phyloP scores from a whole-genome alignment of 208 protist genomes.

The Acanthamoeba lenticulata region DNA sequence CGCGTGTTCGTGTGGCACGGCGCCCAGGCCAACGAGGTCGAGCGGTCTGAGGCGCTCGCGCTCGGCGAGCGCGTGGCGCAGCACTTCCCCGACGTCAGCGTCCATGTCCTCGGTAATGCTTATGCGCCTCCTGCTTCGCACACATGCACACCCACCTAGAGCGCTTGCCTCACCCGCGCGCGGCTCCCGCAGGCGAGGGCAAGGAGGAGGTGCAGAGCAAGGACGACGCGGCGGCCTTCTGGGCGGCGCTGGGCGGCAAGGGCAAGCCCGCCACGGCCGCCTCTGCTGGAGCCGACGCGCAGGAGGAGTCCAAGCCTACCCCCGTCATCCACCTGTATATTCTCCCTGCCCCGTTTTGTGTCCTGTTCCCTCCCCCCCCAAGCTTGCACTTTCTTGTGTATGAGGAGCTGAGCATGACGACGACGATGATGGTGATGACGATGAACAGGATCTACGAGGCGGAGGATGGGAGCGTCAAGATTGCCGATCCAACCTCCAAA shows the following conservation, averaged over 20 bases:
- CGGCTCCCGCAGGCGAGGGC: background rate
- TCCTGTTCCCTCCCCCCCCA: background rate
- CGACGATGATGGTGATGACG: background rate
- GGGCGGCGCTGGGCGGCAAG: background rate
- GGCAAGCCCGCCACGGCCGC: constrained; percentile 19
- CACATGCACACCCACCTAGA: background rate
- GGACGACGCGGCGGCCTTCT: background rate
- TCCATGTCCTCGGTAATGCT: background rate
- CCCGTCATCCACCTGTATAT: background rate
- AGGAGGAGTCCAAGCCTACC: background rate
- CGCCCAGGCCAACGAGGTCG: background rate
- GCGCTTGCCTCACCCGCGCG: background rate
- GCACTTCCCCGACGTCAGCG: background rate
- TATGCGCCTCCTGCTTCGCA: no score
- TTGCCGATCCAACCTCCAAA: background rate
- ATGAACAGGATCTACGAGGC: background rate
- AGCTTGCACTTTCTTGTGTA: no score
- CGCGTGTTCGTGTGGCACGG: background rate
- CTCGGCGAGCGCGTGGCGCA: background rate
- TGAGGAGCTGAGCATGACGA: background rate
- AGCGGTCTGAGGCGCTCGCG: background rate
- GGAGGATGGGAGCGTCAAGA: background rate
- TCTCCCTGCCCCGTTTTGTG: background rate
- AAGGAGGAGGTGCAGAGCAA: background rate
- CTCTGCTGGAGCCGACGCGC: background rate